Evolutionary conservation across 108 stramenopile species (phyloP).

Genomic region (Skeletonema marinoi): DNA sequence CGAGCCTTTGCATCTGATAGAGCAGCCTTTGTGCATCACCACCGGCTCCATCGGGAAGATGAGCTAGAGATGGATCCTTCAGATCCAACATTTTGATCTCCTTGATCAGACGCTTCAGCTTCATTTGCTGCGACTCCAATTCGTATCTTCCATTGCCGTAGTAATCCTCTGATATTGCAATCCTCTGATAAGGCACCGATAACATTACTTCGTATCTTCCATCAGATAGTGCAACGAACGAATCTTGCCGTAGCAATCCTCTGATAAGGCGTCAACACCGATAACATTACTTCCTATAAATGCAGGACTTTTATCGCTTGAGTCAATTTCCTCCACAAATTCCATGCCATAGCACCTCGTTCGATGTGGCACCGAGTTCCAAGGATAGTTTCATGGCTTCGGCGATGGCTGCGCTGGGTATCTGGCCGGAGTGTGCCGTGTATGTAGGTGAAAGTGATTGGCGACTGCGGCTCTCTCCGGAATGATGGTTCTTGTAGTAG

Average conservation of each 20-base stretch:
- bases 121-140: constrained; percentile 1
- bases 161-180: neutral
- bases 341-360: too few relatives aligned
- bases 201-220: neutral
- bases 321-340: too few relatives aligned
- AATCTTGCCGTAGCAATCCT: neutral
- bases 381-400: neutral
- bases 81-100: neutral
- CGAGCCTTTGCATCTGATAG: neutral
- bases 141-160: neutral
- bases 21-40: neutral
- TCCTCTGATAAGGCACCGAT: neutral
- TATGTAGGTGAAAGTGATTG: too few relatives aligned
- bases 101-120: neutral
- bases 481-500: too few relatives aligned
- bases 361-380: neutral
- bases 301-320: neutral
- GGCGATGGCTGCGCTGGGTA: too few relatives aligned
- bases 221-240: too few relatives aligned
- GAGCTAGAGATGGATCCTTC: neutral
- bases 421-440: too few relatives aligned
- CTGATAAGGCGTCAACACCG: too few relatives aligned
- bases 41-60: neutral
- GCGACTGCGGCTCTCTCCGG: too few relatives aligned
- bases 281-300: too few relatives aligned